Conservation (phyloP, 2,329 filamentous ascomycete species). For the Paracamarosporium sp. region DNA sequence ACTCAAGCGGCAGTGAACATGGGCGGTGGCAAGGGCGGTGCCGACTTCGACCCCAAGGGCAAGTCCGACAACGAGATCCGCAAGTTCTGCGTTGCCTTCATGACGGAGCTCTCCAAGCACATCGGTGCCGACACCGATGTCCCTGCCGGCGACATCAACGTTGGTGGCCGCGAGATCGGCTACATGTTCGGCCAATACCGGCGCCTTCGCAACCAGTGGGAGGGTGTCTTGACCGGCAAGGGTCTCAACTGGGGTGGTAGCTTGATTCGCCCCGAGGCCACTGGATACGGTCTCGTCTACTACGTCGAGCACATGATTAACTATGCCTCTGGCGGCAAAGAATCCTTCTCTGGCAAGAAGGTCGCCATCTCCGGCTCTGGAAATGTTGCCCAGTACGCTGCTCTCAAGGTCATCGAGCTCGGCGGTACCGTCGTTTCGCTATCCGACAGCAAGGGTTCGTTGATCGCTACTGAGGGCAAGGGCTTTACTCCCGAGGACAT, state of each 20-base stretch:
- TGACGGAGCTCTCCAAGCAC: constrained; percentile 94
- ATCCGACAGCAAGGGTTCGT: constrained; percentile 86
- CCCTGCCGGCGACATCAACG: constrained; percentile 95
- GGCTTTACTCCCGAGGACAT: constrained; percentile 83
- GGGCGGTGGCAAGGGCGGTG: constrained; percentile 96
- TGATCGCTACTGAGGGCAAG: constrained; percentile 74
- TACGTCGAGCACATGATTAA: constrained; percentile 63
- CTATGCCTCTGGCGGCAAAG: constrained; percentile 78
- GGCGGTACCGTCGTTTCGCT: constrained; percentile 91
- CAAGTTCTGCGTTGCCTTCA: constrained; percentile 94
- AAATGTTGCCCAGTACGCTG: constrained; percentile 97
- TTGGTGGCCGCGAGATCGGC: constrained; percentile 88
- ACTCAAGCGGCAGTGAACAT: constrained; percentile 71
- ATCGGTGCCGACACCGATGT: constrained; percentile 95
- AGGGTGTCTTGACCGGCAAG: constrained; percentile 96
- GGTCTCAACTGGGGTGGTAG: constrained; percentile 90
- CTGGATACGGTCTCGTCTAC: constrained; percentile 95
- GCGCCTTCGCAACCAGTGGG: constrained; percentile 85
- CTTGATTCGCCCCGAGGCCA: constrained; percentile 95
- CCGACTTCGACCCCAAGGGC: constrained; percentile 99
- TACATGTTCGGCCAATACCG: constrained; percentile 96
- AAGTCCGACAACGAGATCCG: constrained; percentile 98
- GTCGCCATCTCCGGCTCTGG: constrained; percentile 96
- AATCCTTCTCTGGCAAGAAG: constrained; percentile 86
- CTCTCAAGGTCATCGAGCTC: constrained; percentile 94